phyloP scores from a whole-genome alignment of 1,284 basidiomycete species.

The Somion occarium region DNA sequence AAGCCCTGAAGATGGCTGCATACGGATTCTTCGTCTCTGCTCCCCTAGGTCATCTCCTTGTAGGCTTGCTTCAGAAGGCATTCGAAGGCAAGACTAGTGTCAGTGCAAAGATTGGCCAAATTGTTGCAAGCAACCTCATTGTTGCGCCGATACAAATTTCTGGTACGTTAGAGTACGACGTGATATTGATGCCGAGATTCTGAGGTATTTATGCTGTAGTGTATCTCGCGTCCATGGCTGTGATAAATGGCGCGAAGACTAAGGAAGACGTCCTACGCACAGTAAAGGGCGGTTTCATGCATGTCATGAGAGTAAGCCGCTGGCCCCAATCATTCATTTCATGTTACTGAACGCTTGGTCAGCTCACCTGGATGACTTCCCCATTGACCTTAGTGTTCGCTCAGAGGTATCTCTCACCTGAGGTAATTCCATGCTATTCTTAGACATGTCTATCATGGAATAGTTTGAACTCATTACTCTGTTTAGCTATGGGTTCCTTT shows the following conservation, averaged over 20 bases:
- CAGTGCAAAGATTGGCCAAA: conserved; percentile 65
- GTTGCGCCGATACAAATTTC: conserved; percentile 74
- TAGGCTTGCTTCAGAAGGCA: conserved; percentile 65
- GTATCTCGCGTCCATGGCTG: conserved; percentile 74
- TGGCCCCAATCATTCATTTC: too few species aligned
- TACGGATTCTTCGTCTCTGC: conserved; percentile 87
- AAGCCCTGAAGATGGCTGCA: conserved; percentile 76
- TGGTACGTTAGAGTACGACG: conserved; percentile 40
- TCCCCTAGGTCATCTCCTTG: conserved; percentile 73
- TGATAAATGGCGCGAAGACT: conserved; percentile 79
- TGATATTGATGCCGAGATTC: too few species aligned
- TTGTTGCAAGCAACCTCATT: conserved; percentile 76
- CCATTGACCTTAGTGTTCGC: conserved; percentile 69
- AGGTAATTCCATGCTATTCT: conserved; percentile 43
- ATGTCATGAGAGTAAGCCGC: conserved; percentile 61
- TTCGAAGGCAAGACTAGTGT: conserved; percentile 76
- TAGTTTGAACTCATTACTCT: conserved; percentile 3
- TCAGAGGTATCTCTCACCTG: conserved; percentile 69
- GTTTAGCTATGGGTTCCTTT: conserved; percentile 68
- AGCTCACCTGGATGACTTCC: conserved; percentile 74
- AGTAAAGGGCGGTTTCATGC: conserved; percentile 71
- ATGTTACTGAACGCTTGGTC: conserved; percentile 1
- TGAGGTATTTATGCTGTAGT: conserved; percentile 24
- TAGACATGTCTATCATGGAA: not conserved
- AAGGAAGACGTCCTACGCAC: conserved; percentile 63